Conservation (phyloP, 2,329 filamentous ascomycete species). For the Trichoderma sp. region DNA sequence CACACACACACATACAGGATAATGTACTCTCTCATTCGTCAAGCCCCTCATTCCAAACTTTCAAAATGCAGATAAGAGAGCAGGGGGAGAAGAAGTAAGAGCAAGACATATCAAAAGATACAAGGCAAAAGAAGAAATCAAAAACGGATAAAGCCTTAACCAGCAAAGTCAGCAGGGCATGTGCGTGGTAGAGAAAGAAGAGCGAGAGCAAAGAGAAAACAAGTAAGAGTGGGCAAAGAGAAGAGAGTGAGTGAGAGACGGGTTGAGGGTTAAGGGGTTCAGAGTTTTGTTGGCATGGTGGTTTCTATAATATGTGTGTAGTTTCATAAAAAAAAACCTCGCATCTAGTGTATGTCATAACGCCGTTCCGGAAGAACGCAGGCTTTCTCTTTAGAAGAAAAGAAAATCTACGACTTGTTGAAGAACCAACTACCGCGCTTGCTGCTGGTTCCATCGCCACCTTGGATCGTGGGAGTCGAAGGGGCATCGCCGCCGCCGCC, state of each 20-base stretch:
- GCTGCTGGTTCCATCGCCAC: constrained; percentile 59
- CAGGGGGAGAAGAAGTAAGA: constrained; percentile 13
- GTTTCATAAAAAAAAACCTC: background rate
- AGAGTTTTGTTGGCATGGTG: constrained; percentile 31
- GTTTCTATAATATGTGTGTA: constrained; percentile 7
- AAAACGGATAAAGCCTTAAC: constrained; percentile 29
- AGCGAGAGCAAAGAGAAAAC: constrained; percentile 14
- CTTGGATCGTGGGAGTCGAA: constrained; percentile 60
- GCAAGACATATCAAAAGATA: constrained; percentile 23
- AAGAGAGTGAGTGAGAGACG: background rate
- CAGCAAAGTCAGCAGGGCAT: constrained; percentile 29
- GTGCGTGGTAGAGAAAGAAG: constrained; percentile 18
- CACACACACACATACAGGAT: background rate
- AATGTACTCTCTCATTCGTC: background rate
- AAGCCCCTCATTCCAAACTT: constrained; percentile 23
- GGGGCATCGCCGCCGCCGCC: constrained; percentile 58
- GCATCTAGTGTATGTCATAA: constrained; percentile 33
- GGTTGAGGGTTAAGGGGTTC: background rate
- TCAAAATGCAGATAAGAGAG: constrained; percentile 26
- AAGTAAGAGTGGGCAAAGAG: background rate
- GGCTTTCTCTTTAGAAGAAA: background rate
- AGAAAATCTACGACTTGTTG: constrained; percentile 57
- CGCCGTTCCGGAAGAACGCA: constrained; percentile 33
- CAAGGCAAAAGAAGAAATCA: constrained; percentile 30
- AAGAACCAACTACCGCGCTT: constrained; percentile 79